Evolutionary conservation across 148 eudicot genomes (phyloP).

Genomic region (Persicaria maculosa): DNA sequence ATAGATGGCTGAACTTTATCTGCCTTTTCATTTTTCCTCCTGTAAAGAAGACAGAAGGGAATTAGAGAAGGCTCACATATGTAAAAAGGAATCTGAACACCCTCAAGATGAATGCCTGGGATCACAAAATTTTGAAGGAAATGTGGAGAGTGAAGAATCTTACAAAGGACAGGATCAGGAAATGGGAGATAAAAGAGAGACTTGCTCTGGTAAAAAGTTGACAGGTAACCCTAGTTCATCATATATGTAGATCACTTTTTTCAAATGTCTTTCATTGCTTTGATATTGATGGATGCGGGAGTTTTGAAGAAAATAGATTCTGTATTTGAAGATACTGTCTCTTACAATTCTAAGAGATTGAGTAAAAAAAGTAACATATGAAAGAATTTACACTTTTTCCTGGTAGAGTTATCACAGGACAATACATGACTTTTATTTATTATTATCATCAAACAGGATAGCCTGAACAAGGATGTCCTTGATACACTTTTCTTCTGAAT

Average conservation of each 20-base stretch:
- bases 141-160: background rate
- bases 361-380: background rate
- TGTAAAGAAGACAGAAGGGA: background rate
- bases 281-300: background rate
- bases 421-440: background rate
- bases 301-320: background rate
- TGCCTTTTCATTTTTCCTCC: background rate
- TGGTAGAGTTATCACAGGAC: background rate
- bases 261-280: conserved; percentile 8
- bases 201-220: conserved; percentile 10
- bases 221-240: conserved; percentile 15
- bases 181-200: conserved; percentile 10
- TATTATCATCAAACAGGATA: background rate
- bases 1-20: no score
- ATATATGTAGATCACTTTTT: background rate
- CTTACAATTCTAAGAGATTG: background rate
- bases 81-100: background rate
- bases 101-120: background rate
- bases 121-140: background rate
- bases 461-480: background rate
- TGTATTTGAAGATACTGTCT: background rate
- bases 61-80: background rate
- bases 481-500: background rate
- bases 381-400: background rate
- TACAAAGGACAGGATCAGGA: conserved; percentile 6